A percentile compares a stretch with the other conserved stretches of the same genome.
Conservation (phyloP, 176 grass and related monocot species). For the Musa troglodytarum region DNA sequence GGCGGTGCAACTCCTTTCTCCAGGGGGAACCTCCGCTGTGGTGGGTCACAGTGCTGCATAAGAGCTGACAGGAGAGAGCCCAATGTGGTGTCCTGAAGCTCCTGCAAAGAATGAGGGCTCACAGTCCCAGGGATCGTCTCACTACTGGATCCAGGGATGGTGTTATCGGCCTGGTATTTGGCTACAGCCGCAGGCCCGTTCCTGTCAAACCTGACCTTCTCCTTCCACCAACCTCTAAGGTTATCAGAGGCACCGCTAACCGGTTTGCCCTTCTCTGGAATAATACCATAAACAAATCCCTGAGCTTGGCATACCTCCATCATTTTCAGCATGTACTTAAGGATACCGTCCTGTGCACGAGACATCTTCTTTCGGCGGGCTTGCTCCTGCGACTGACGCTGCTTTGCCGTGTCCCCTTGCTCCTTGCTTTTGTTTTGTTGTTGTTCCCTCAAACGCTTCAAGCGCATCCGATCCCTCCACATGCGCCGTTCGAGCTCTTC, state of each 20-base stretch:
- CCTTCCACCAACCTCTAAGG: slow-evolving; percentile 90
- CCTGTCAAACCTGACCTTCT: slow-evolving; percentile 90
- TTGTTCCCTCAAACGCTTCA: slow-evolving; percentile 73
- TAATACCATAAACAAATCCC: slow-evolving; percentile 91
- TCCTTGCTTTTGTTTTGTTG: slow-evolving; percentile 83
- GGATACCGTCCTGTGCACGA: slow-evolving; percentile 85
- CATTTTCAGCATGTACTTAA: slow-evolving; percentile 99
- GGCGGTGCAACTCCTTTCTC: slow-evolving; percentile 85
- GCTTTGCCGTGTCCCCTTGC: slow-evolving; percentile 37
- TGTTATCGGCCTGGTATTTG: slow-evolving; percentile 79
- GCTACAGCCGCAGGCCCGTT: slow-evolving; percentile 84
- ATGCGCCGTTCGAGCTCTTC: slow-evolving; percentile 89
- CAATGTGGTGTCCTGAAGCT: slow-evolving; percentile 91
- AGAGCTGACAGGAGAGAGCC: slow-evolving; percentile 83
- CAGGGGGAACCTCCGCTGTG: slow-evolving; percentile 76
- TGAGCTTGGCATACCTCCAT: slow-evolving; percentile 91
- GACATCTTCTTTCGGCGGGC: slow-evolving; percentile 97
- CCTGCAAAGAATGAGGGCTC: slow-evolving; percentile 62
- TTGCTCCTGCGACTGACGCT: slow-evolving; percentile 74
- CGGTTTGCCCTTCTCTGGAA: slow-evolving; percentile 93
- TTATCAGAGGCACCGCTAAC: slow-evolving; percentile 91
- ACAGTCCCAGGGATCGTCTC: slow-evolving; percentile 31
- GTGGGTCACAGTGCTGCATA: slow-evolving; percentile 95
- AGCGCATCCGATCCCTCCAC: slow-evolving; percentile 75
- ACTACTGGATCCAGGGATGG: slow-evolving; percentile 45